Base-by-base conservation (phyloP, 495 filamentous ascomycete genomes). In the Annulohypoxylon stygium region DNA sequence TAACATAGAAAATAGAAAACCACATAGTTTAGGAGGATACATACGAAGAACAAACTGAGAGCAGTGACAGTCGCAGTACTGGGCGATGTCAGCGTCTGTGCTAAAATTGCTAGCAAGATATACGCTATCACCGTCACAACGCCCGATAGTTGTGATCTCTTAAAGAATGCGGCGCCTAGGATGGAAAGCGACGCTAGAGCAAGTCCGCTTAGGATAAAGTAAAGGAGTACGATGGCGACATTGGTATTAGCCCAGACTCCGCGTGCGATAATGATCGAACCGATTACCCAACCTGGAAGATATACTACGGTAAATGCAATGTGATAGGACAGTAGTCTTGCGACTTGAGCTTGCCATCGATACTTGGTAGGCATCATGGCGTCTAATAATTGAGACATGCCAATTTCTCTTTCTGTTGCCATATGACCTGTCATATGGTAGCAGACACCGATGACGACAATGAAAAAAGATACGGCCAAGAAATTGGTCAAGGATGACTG, bases 371-470 rank as follows among this genome's bases (percentile, higher is more conserved):
- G 88, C 87, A 94, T 93, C 89, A 93, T 95, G 41, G 92, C 90
- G 79, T 96, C 93, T 50, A 95, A 84, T 47, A 96, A 82, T 47
- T 92, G 91, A 33, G 91, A 90, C 87, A 94, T 93, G 64, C 92
- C 93, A 45, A 88, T 81, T 81, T 96, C 93, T 50, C 93, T 84
- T 81, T 96, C 93, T 23, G 87, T 86, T 14, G 93, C 93, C 66
- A 93, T 89, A 73, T 93, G 87, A 2, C 93, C 93, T 16, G 90
- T 89, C 64, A 93, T 81, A 74, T 96, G 93, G 72, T 96, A 96
- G 33, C 86, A 85, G 7, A 95, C 82, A 0, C 90, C 90, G 39
- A 94, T 88, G 59, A 93, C 84, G 39, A 88, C 88, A 30, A 90
- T 83, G 69, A 93, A 87, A 72, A 93, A 90, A 6, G 89, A 88